Evolutionary conservation across 257 asterid genomes (phyloP).

Genomic region (Jacaranda mimosifolia): DNA sequence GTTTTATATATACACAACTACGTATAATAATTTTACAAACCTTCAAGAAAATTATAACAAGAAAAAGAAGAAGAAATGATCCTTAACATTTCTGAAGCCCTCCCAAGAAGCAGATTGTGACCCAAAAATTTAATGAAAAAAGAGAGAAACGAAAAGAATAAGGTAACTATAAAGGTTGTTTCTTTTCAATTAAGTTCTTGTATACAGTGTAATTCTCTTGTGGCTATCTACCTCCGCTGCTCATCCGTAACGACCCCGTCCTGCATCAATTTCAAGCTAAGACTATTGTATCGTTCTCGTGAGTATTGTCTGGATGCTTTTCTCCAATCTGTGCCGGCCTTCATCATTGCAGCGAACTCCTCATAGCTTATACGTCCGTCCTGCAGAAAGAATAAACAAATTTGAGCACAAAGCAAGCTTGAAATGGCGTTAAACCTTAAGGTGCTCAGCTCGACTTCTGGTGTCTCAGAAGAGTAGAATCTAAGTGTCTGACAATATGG

Average conservation of each 20-base stretch:
- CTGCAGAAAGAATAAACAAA: constrained; percentile 38
- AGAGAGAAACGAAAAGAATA: too few species aligned
- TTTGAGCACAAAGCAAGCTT: not conserved
- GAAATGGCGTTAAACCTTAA: too few species aligned
- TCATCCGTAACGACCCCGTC: constrained; percentile 47
- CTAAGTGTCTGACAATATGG: not conserved
- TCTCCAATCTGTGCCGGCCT: constrained; percentile 79
- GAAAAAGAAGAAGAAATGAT: too few species aligned
- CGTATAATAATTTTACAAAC: not conserved
- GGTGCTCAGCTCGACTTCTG: too few species aligned
- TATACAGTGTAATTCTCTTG: not conserved
- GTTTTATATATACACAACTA: not conserved
- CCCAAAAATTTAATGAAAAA: too few species aligned
- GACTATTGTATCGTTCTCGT: constrained; percentile 63
- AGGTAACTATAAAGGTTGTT: not conserved
- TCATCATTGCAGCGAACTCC: constrained; percentile 73
- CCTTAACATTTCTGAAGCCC: too few species aligned
- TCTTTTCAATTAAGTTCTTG: constrained; percentile 1
- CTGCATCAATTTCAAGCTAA: constrained; percentile 59
- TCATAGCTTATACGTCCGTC: constrained; percentile 73
- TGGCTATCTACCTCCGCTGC: constrained; percentile 38
- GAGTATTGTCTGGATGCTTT: constrained; percentile 74
- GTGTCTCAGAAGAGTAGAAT: not conserved
- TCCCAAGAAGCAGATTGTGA: too few species aligned
- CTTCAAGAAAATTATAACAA: not conserved